Conservation (phyloP, 2,329 filamentous ascomycete genomes). For the Zymoseptoria passerinii region DNA sequence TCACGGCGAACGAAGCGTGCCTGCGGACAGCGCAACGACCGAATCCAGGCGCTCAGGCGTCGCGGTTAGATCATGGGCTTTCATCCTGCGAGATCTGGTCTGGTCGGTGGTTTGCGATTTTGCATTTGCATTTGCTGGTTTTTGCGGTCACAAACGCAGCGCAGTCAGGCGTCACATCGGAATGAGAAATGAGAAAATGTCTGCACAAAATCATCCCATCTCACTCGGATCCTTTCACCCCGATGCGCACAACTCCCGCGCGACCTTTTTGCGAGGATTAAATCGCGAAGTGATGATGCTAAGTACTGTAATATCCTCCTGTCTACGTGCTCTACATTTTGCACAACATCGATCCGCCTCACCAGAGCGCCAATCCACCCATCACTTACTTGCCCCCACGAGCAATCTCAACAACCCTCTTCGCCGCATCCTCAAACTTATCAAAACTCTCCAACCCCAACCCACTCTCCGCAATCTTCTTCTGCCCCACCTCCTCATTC, state of each 20-base stretch:
- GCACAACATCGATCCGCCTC: neutral
- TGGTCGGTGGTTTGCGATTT: neutral
- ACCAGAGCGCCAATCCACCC: neutral
- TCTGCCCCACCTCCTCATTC: slow-evolving; percentile 62
- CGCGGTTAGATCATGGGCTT: neutral
- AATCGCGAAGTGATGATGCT: neutral
- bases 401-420: slow-evolving; percentile 55
- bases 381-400: slow-evolving; percentile 1
- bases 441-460: slow-evolving; percentile 63
- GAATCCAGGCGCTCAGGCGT: too few relatives aligned
- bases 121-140: neutral
- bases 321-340: neutral
- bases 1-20: neutral
- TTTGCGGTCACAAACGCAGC: neutral
- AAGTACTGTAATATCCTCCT: neutral
- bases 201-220: neutral
- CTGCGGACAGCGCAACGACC: neutral
- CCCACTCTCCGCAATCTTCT: slow-evolving; percentile 59
- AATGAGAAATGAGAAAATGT: neutral
- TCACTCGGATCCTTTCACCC: neutral
- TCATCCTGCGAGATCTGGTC: neutral
- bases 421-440: slow-evolving; percentile 64
- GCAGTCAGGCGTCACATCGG: neutral
- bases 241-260: neutral
- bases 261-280: neutral